Evolutionary conservation across 1,139 yeast species (phyloP).

Genomic region (Sugiyamaella pinicola): DNA sequence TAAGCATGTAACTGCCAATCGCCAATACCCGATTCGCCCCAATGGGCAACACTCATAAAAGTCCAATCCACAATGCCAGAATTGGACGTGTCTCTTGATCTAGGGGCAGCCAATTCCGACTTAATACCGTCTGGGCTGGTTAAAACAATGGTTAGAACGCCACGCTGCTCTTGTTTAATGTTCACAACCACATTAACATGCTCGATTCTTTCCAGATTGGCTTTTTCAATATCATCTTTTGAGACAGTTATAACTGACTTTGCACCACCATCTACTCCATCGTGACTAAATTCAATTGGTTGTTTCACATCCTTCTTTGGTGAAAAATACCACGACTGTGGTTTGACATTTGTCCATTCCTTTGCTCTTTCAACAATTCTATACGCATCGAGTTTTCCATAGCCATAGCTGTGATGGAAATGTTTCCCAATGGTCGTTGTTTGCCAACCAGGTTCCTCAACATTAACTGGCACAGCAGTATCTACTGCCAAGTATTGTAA

Average conservation of each 20-base stretch:
- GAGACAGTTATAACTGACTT: slow-evolving; percentile 53
- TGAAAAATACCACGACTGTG: slow-evolving; percentile 80
- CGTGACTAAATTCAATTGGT: slow-evolving; percentile 27
- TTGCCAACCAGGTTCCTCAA: slow-evolving; percentile 72
- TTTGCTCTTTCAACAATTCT: slow-evolving; percentile 72
- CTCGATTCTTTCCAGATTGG: slow-evolving; percentile 73
- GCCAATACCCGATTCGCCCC: slow-evolving; percentile 89
- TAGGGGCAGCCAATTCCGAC: slow-evolving; percentile 74
- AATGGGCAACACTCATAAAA: slow-evolving; percentile 96
- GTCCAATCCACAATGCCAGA: slow-evolving; percentile 82
- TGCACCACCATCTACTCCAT: slow-evolving; percentile 39
- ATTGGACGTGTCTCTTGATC: slow-evolving; percentile 58
- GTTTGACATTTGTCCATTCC: slow-evolving; percentile 81
- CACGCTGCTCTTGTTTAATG: slow-evolving; percentile 66
- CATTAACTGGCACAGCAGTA: slow-evolving; percentile 68
- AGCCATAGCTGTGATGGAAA: slow-evolving; percentile 88
- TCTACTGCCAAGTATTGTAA: slow-evolving; percentile 80
- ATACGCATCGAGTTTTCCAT: slow-evolving; percentile 88
- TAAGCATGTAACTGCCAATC: slow-evolving; percentile 76
- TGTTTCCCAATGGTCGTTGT: slow-evolving; percentile 54
- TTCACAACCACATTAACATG: slow-evolving; percentile 84
- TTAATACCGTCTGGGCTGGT: slow-evolving; percentile 73
- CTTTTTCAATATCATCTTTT: slow-evolving; percentile 51
- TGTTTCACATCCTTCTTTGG: slow-evolving; percentile 45
- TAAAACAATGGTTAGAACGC: slow-evolving; percentile 66